These are phyloP conservation scores for Camelina sativa DNA, from an alignment of 345 rosid species.

Conservation along the genomic window DNA sequence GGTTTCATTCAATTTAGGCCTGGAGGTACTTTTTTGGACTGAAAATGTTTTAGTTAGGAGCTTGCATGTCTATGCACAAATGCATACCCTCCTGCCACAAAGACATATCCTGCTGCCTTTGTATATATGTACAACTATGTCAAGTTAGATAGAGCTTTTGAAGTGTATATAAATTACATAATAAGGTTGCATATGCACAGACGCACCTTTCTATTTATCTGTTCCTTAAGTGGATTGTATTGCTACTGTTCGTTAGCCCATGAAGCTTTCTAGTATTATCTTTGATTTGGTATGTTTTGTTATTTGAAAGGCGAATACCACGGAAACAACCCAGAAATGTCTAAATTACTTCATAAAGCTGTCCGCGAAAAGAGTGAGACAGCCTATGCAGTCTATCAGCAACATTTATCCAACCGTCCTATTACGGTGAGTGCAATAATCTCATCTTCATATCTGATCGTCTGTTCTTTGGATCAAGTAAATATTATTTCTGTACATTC, in stretches of 20 bases:
- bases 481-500: conserved; percentile 19
- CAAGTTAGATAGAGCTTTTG: conserved; percentile 21
- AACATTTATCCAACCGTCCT: conserved; percentile 94
- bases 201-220: conserved; percentile 7
- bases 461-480: conserved; percentile 24
- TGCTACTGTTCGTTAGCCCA: conserved; percentile 6
- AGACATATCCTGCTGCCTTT: conserved; percentile 8
- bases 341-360: conserved; percentile 96
- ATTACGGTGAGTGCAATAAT: conserved; percentile 67
- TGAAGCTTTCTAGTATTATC: conserved; percentile 17
- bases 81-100: not conserved
- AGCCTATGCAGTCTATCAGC: conserved; percentile 93
- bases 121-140: conserved; percentile 22
- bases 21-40: conserved; percentile 71
- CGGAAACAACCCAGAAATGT: conserved; percentile 99
- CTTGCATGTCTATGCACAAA: conserved; percentile 14
- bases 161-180: not conserved
- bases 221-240: conserved; percentile 1
- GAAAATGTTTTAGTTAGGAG: conserved; percentile 22
- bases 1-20: conserved; percentile 98
- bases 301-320: conserved; percentile 82
- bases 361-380: conserved; percentile 96
- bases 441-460: conserved; percentile 8
- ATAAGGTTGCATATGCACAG: conserved; percentile 6
- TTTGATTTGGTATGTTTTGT: conserved; percentile 19